These are phyloP conservation scores for Medicago lupulina DNA, from an alignment of 306 rosid species.

Conservation along the genomic window DNA sequence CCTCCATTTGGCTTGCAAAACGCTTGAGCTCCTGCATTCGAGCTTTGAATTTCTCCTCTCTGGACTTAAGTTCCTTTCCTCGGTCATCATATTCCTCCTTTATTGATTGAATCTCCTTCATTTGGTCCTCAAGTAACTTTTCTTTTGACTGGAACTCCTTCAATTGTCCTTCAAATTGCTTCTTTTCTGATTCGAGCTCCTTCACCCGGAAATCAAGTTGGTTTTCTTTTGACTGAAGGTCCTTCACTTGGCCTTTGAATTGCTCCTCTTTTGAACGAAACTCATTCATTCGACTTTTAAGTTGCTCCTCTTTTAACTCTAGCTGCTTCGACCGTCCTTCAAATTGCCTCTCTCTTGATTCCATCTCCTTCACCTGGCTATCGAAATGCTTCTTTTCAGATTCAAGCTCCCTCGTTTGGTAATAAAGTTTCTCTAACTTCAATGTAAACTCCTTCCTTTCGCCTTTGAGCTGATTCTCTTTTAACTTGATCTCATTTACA, in stretches of 20 bases:
- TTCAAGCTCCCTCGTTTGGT: background rate
- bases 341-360: background rate
- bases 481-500: background rate
- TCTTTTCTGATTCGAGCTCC: slow-evolving; percentile 33
- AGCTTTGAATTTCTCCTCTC: background rate
- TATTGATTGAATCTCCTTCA: background rate
- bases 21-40: background rate
- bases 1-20: slow-evolving; percentile 3
- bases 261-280: background rate
- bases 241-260: background rate
- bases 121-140: background rate
- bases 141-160: background rate
- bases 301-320: background rate
- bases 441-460: no score
- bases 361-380: background rate
- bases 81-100: background rate
- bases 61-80: background rate
- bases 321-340: background rate
- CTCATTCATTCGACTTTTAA: background rate
- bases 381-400: background rate
- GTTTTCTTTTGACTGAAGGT: slow-evolving; percentile 32
- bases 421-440: background rate
- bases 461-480: background rate
- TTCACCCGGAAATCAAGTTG: background rate
- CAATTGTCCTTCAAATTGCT: background rate